phyloP scores from a whole-genome alignment of 2,329 filamentous ascomycete genomes.

The Ophiosphaerella herpotricha region DNA sequence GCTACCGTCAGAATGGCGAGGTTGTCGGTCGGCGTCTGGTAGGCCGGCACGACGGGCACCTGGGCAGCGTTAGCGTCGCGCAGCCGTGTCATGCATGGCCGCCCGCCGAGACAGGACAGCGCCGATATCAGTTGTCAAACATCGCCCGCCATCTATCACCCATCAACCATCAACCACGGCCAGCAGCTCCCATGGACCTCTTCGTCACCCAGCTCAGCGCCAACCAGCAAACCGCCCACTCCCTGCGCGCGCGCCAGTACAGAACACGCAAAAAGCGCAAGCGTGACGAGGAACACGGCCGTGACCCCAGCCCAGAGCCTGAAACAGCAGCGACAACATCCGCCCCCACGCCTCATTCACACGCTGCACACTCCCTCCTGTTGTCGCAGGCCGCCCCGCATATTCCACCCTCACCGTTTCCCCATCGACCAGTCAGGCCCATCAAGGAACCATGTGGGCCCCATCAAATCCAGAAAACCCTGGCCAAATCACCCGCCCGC shows the following conservation, averaged over 20 bases:
- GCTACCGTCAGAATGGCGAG: background rate
- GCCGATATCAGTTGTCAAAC: background rate
- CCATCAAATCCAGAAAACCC: constrained; percentile 44
- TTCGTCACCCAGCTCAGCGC: constrained; percentile 39
- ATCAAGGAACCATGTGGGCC: constrained; percentile 19
- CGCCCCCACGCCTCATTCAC: constrained; percentile 17
- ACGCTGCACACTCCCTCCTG: constrained; percentile 26
- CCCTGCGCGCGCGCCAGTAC: constrained; percentile 41
- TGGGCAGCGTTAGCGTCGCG: no score
- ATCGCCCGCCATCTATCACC: background rate
- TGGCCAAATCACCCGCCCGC: constrained; percentile 49
- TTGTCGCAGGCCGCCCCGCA: constrained; percentile 42
- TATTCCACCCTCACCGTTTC: constrained; percentile 51
- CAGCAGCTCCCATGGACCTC: constrained; percentile 35
- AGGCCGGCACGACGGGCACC: no score
- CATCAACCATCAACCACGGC: background rate
- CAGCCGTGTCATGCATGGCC: constrained; percentile 1
- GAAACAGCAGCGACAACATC: background rate
- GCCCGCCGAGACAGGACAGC: background rate
- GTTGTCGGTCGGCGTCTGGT: constrained; percentile 12
- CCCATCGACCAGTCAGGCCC: constrained; percentile 45
- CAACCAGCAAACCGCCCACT: constrained; percentile 32
- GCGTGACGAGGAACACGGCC: constrained; percentile 24
- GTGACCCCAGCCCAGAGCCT: constrained; percentile 10
- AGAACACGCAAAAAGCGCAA: constrained; percentile 26